Conservation (phyloP, 1,139 yeast genomes). For the Sugiyamaella neomexicana region DNA sequence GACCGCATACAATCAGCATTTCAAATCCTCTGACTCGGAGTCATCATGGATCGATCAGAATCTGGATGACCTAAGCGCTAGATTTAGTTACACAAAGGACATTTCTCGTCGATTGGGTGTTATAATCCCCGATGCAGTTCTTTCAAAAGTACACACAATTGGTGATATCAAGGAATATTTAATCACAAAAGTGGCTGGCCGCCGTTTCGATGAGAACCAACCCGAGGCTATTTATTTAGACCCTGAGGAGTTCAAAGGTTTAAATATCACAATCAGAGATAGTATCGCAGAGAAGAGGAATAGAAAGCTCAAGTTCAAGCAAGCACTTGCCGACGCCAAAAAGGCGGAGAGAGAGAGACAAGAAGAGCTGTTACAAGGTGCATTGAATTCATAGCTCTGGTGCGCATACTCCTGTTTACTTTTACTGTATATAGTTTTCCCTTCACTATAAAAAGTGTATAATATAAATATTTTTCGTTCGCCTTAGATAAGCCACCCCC, state of each 20-base stretch:
- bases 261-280: conserved; percentile 51
- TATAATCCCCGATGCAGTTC: conserved; percentile 62
- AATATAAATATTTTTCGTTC: no score
- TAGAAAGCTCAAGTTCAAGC: conserved; percentile 46
- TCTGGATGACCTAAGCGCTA: conserved; percentile 33
- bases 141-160: conserved; percentile 54
- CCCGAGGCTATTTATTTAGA: conserved; percentile 75
- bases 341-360: conserved; percentile 43
- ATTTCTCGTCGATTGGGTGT: conserved; percentile 63
- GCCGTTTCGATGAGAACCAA: conserved; percentile 59
- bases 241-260: conserved; percentile 47
- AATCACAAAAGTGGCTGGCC: conserved; percentile 47
- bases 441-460: no score
- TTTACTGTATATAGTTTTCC: neutral
- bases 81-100: conserved; percentile 59
- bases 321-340: conserved; percentile 47
- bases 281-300: conserved; percentile 43
- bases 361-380: conserved; percentile 41
- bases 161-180: conserved; percentile 50
- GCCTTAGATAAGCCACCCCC: no score
- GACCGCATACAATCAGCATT: conserved; percentile 13
- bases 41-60: conserved; percentile 14
- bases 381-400: conserved; percentile 23
- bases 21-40: neutral
- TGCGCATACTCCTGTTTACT: conserved; percentile 11